Percentiles rank a stretch among this genome's conserved stretches.
Conservation (phyloP, 306 rosid genomes). For the Rosa chinensis region DNA sequence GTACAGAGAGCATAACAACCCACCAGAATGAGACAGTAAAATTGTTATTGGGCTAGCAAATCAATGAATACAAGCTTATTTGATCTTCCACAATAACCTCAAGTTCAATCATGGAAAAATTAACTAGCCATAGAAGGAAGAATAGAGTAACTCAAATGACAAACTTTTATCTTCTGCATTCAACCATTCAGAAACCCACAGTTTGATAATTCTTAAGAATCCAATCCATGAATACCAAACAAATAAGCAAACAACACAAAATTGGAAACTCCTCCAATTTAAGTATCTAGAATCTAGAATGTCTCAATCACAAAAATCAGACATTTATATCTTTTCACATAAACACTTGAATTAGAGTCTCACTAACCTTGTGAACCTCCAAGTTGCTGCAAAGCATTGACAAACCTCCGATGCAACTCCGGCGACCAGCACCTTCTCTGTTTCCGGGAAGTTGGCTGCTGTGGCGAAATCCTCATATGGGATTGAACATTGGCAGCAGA, state of each 20-base stretch:
- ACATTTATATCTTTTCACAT: slow-evolving; percentile 1
- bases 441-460: slow-evolving; percentile 63
- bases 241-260: slow-evolving; percentile 9
- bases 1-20: not conserved
- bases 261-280: slow-evolving; percentile 21
- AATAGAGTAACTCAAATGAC: not conserved
- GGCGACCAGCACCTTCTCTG: slow-evolving; percentile 99
- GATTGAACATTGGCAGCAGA: slow-evolving; percentile 47
- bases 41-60: slow-evolving; percentile 16
- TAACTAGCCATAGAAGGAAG: not conserved
- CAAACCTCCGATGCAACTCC: slow-evolving; percentile 80
- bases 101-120: slow-evolving; percentile 23
- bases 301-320: slow-evolving; percentile 1
- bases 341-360: slow-evolving; percentile 4
- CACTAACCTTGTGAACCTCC: slow-evolving; percentile 96
- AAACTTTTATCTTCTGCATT: not conserved
- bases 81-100: slow-evolving; percentile 7
- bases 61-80: slow-evolving; percentile 5
- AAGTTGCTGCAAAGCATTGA: slow-evolving; percentile 86
- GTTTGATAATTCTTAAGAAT: slow-evolving; percentile 11
- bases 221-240: slow-evolving; percentile 10
- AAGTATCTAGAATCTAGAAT: slow-evolving; percentile 22
- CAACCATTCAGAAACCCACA: slow-evolving; percentile 18
- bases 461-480: slow-evolving; percentile 34
- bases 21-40: slow-evolving; percentile 20